These are phyloP conservation scores for Botrytis cinerea DNA, from an alignment of 2,329 filamentous ascomycete genomes.

Conservation along the genomic window DNA sequence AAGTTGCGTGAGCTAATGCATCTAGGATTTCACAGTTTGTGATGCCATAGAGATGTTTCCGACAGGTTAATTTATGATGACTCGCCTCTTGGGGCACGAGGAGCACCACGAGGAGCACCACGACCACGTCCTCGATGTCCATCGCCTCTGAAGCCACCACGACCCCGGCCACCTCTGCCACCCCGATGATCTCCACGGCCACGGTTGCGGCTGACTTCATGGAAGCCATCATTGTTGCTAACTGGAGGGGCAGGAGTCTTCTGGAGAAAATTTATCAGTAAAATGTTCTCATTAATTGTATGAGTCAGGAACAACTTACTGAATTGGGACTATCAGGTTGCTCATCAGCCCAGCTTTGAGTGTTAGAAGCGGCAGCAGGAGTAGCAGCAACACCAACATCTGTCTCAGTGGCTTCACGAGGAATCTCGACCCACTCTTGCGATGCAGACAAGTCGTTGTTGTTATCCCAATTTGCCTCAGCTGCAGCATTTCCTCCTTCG, in stretches of 20 bases:
- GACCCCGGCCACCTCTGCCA: slow-evolving; percentile 49
- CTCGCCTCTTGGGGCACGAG: slow-evolving; percentile 31
- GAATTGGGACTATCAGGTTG: slow-evolving; percentile 56
- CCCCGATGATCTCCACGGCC: slow-evolving; percentile 48
- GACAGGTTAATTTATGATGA: slow-evolving; percentile 17
- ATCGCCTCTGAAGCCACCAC: slow-evolving; percentile 44
- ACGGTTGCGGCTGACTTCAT: slow-evolving; percentile 63
- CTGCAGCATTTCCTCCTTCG: slow-evolving; percentile 60
- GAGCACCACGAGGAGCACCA: slow-evolving; percentile 31
- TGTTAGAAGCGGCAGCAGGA: slow-evolving; percentile 54
- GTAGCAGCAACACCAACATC: slow-evolving; percentile 65
- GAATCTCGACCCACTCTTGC: slow-evolving; percentile 57
- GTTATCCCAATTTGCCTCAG: slow-evolving; percentile 66
- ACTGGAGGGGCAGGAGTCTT: slow-evolving; percentile 41
- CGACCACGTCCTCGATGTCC: slow-evolving; percentile 42
- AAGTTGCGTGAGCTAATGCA: slow-evolving; percentile 15
- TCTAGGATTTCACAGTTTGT: background rate
- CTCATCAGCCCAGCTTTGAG: slow-evolving; percentile 82
- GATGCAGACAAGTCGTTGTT: slow-evolving; percentile 41
- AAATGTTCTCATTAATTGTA: background rate
- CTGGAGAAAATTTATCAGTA: slow-evolving; percentile 36
- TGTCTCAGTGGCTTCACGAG: slow-evolving; percentile 72
- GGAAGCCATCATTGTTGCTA: slow-evolving; percentile 67
- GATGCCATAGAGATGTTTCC: slow-evolving; percentile 6
- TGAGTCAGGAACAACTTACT: slow-evolving; percentile 45